These are phyloP conservation scores for Lyophyllum atratum DNA, from an alignment of 768 basidiomycete species.

Conservation along the genomic window DNA sequence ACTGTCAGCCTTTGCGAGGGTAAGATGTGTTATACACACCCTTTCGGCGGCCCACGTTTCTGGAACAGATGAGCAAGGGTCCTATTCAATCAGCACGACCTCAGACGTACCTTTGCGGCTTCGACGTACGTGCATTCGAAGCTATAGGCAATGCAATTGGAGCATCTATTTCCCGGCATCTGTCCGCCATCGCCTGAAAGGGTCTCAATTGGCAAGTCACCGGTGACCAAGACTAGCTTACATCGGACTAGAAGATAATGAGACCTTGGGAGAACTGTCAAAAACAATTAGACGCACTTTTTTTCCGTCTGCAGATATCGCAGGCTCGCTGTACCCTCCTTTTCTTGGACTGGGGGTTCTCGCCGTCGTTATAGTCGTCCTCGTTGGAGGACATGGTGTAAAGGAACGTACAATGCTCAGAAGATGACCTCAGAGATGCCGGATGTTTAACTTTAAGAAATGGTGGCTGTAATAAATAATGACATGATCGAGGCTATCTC, in stretches of 20 bases:
- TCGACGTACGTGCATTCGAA: slow-evolving; percentile 72
- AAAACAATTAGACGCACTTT: slow-evolving; percentile 49
- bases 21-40: slow-evolving; percentile 38
- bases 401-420: neutral
- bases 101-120: slow-evolving; percentile 57
- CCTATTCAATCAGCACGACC: neutral
- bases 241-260: slow-evolving; percentile 55
- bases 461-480: slow-evolving; percentile 11
- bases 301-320: slow-evolving; percentile 82
- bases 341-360: slow-evolving; percentile 56
- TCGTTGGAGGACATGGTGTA: slow-evolving; percentile 63
- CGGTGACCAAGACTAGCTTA: slow-evolving; percentile 30
- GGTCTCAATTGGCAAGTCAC: neutral
- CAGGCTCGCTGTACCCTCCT: slow-evolving; percentile 77
- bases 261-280: neutral
- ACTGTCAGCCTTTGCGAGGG: neutral
- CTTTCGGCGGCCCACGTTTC: slow-evolving; percentile 66
- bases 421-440: slow-evolving; percentile 14
- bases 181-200: slow-evolving; percentile 67
- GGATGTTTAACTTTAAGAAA: neutral
- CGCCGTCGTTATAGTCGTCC: slow-evolving; percentile 57
- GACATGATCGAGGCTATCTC: slow-evolving; percentile 2
- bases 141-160: slow-evolving; percentile 66
- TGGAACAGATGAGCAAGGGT: slow-evolving; percentile 13
- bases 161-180: slow-evolving; percentile 66